phyloP scores from a whole-genome alignment of 352 stramenopile genomes.

The Phytophthora aleatoria region DNA sequence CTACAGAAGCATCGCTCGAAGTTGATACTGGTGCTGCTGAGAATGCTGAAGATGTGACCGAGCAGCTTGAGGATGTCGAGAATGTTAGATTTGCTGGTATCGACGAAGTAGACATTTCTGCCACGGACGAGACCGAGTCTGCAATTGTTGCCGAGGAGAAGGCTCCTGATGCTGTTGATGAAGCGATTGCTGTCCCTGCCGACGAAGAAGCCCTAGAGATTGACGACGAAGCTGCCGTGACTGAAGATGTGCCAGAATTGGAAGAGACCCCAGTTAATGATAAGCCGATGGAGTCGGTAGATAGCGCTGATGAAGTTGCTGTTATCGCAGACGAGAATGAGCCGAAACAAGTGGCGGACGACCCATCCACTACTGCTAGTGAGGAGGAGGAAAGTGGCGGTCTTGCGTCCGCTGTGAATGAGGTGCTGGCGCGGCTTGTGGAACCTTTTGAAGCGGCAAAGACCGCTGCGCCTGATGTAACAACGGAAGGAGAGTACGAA shows the following conservation, averaged over 20 bases:
- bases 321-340: slow-evolving; percentile 5
- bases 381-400: slow-evolving; percentile 15
- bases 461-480: slow-evolving; percentile 9
- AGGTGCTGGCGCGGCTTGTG: slow-evolving; percentile 35
- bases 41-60: not conserved
- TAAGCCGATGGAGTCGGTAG: not conserved
- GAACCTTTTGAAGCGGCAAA: slow-evolving; percentile 34
- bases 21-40: slow-evolving; percentile 7
- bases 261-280: slow-evolving; percentile 3
- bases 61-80: slow-evolving; percentile 6
- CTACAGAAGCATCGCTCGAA: slow-evolving; percentile 11
- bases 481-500: slow-evolving; percentile 18
- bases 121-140: slow-evolving; percentile 1
- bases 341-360: slow-evolving; percentile 2
- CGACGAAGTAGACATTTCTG: not conserved
- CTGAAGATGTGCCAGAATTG: not conserved
- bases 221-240: slow-evolving; percentile 1
- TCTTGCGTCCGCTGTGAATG: slow-evolving; percentile 33
- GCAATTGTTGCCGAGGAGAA: not conserved
- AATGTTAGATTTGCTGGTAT: not conserved
- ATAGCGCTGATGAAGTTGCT: slow-evolving; percentile 3
- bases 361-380: slow-evolving; percentile 4
- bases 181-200: not conserved
- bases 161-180: slow-evolving; percentile 7
- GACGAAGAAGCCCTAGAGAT: slow-evolving; percentile 5